A percentile compares a stretch with the other conserved stretches of the same genome.
These are phyloP conservation scores for Penicillium sp. DNA, from an alignment of 2,329 filamentous ascomycete species.

Conservation along the genomic window DNA sequence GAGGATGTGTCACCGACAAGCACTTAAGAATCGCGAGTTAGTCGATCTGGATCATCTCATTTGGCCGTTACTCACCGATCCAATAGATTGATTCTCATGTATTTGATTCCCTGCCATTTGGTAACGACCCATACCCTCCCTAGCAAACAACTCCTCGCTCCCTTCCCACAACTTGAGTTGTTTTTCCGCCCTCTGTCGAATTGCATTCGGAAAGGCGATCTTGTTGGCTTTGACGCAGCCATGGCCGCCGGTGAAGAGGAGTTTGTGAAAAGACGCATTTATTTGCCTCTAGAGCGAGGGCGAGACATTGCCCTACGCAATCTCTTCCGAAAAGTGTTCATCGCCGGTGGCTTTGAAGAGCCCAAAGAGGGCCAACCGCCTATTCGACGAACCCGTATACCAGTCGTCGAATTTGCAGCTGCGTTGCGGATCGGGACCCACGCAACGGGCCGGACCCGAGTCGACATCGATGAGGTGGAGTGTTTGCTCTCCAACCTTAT, in stretches of 20 bases:
- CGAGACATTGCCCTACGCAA: slow-evolving; percentile 92
- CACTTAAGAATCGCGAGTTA: slow-evolving; percentile 77
- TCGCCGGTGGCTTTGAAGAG: slow-evolving; percentile 79
- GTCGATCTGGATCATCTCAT: slow-evolving; percentile 28
- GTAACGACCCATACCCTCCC: slow-evolving; percentile 86
- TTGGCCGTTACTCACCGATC: neutral
- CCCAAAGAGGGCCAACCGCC: slow-evolving; percentile 66
- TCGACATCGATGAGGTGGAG: slow-evolving; percentile 92
- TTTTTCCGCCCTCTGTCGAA: slow-evolving; percentile 76
- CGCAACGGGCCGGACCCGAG: slow-evolving; percentile 51
- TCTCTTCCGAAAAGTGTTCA: slow-evolving; percentile 84
- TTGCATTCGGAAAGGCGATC: slow-evolving; percentile 79
- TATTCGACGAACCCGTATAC: slow-evolving; percentile 70
- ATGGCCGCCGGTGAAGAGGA: slow-evolving; percentile 82
- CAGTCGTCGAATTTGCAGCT: slow-evolving; percentile 79
- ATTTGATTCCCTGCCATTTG: slow-evolving; percentile 90
- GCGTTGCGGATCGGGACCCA: slow-evolving; percentile 73
- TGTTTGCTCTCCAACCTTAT: slow-evolving; percentile 95
- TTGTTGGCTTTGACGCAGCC: slow-evolving; percentile 80
- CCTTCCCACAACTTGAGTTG: slow-evolving; percentile 72
- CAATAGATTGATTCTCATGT: slow-evolving; percentile 80
- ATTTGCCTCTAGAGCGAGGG: slow-evolving; percentile 87
- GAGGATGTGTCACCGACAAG: slow-evolving; percentile 72
- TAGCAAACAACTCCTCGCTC: slow-evolving; percentile 66
- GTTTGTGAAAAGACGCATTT: slow-evolving; percentile 90